These are phyloP conservation scores for Trichophyton mentagrophytes DNA, from an alignment of 2,329 filamentous ascomycete species.

Conservation along the genomic window DNA sequence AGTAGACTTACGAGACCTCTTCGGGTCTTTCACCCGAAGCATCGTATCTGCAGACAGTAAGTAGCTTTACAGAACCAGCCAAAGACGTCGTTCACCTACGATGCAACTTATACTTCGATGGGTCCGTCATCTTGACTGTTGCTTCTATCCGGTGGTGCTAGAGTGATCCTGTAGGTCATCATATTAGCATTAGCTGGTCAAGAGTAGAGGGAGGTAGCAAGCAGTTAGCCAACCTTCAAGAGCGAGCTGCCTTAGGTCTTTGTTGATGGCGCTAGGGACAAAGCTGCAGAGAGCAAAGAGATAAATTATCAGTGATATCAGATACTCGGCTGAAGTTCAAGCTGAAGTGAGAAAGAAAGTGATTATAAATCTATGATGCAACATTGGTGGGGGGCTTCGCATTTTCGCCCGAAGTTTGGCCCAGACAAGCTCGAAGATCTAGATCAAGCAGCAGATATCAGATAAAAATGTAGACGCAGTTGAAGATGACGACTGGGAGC, in stretches of 20 bases:
- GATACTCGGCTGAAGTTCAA: too few relatives aligned
- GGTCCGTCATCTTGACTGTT: conserved; percentile 44
- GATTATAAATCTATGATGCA: too few relatives aligned
- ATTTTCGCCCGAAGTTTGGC: too few relatives aligned
- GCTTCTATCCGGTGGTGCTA: background rate
- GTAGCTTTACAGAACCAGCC: background rate
- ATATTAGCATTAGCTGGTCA: background rate
- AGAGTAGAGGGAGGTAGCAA: background rate
- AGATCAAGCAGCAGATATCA: too few relatives aligned
- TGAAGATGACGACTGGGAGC: too few relatives aligned
- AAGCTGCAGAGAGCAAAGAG: background rate
- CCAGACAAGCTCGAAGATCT: too few relatives aligned
- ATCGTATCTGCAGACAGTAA: conserved; percentile 37
- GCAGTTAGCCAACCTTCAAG: background rate
- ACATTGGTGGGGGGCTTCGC: too few relatives aligned
- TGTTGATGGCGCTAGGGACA: background rate
- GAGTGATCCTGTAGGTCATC: background rate
- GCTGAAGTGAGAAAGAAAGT: too few relatives aligned
- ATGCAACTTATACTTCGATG: conserved; percentile 52
- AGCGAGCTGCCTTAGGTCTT: background rate
- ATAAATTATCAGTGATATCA: too few relatives aligned
- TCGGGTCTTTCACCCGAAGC: conserved; percentile 90
- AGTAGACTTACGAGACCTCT: conserved; percentile 51
- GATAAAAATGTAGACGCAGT: too few relatives aligned
- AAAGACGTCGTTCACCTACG: conserved; percentile 25